Evolutionary conservation across 805 yeast species (phyloP), one percentile per base, ranked within the genome.

Genomic region (Teunomyces atbi): DNA sequence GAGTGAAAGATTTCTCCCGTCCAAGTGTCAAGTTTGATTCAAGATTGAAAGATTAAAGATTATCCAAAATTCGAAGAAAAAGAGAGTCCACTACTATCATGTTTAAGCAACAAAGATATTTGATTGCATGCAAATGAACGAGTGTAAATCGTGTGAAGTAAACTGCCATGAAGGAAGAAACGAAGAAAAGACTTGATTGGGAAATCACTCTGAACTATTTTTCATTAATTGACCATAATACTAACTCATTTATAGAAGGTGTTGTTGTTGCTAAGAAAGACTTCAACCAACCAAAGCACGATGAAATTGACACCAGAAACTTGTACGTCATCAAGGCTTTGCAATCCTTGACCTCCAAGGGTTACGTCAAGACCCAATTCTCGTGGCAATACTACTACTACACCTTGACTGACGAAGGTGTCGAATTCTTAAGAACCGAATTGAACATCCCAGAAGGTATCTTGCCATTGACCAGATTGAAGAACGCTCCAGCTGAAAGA

Each of bases 351-450:
- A 89, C 96, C 72, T 94, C 99, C 57, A 89, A 86, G 79, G 99
- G 99, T 76, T 94, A 71, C 86, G 98, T 94, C 78, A 90, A 92
- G 89, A 94, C 99, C 68, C 98, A 90, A 81, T 94, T 92, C 86
- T 92, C 98, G 71, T 94, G 99, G 99, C 97, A 91, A 85, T 89
- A 89, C 85, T 94, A 94, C 83, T 94, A 94, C 96, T 94, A 94
- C 95, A 89, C 99, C 83, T 87, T 94, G 74, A 94, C 98, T 74
- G 98, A 94, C 74, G 97, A 89, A 79, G 99, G 99, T 86, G 92
- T 94, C 61, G 96, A 90, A 73, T 94, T 81, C 87, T 86, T 94
- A 73, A 88, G 97, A 82, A 90, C 89, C 74, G 94, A 90, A 89
- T 86, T 94, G 77, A 90, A 91, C 86, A 84, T 94, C 69, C 99